These are phyloP conservation scores for Lentinus tigrinus DNA, from an alignment of 768 basidiomycete species.

Conservation along the genomic window DNA sequence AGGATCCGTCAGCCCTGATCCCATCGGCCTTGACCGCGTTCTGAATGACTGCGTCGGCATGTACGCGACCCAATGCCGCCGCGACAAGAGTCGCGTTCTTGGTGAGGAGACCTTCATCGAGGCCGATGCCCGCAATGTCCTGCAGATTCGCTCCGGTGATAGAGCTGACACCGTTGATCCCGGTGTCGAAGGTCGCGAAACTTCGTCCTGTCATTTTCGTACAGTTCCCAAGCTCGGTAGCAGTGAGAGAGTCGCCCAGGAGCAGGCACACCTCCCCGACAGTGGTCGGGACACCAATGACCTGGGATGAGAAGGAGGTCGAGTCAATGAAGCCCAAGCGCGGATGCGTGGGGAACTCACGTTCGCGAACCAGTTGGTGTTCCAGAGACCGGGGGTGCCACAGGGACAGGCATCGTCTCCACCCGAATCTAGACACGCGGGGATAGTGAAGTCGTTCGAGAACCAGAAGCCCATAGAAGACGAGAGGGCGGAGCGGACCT, in stretches of 20 bases:
- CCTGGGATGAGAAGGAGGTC: slow-evolving; percentile 29
- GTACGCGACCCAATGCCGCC: slow-evolving; percentile 50
- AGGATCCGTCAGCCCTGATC: slow-evolving; percentile 42
- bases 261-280: slow-evolving; percentile 56
- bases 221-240: slow-evolving; percentile 44
- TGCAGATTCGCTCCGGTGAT: slow-evolving; percentile 62
- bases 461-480: slow-evolving; percentile 65
- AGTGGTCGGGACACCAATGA: slow-evolving; percentile 57
- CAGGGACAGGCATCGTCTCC: slow-evolving; percentile 57
- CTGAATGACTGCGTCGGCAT: slow-evolving; percentile 49
- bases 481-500: slow-evolving; percentile 40
- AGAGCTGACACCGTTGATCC: slow-evolving; percentile 35
- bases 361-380: slow-evolving; percentile 64
- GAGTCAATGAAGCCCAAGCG: neutral
- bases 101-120: slow-evolving; percentile 43
- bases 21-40: slow-evolving; percentile 53
- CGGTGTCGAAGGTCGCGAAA: slow-evolving; percentile 46
- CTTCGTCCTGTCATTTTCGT: slow-evolving; percentile 49
- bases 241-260: slow-evolving; percentile 46
- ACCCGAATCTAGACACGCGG: slow-evolving; percentile 53
- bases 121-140: slow-evolving; percentile 62
- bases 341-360: slow-evolving; percentile 29
- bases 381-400: slow-evolving; percentile 51
- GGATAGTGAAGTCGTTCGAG: slow-evolving; percentile 51
- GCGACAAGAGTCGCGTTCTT: slow-evolving; percentile 44